Conservation (phyloP, 192 early-diverging fungal species). For the Obelidium mucronatum region DNA sequence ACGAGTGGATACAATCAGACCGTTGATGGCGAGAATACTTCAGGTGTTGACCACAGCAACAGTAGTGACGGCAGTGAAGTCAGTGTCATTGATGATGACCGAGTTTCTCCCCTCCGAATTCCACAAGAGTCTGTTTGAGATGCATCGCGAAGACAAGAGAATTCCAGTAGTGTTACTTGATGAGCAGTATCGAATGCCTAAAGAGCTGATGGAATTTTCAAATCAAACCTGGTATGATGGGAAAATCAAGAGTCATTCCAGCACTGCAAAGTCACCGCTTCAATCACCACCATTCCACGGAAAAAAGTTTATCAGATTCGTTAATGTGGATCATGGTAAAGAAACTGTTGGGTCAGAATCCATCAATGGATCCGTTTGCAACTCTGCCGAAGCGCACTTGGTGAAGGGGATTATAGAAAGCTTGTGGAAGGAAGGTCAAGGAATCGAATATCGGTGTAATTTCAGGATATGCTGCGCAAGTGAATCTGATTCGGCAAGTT, state of each 20-base stretch:
- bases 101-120: too few species aligned
- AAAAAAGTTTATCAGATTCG: neutral
- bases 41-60: too few species aligned
- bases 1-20: neutral
- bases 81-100: too few species aligned
- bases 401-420: neutral
- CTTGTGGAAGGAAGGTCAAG: neutral
- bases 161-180: neutral
- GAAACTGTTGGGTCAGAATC: neutral
- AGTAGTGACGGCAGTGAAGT: too few species aligned
- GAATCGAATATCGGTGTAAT: neutral
- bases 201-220: neutral
- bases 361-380: neutral
- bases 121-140: slow-evolving; percentile 4
- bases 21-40: too few species aligned
- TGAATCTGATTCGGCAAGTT: neutral
- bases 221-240: slow-evolving; percentile 4
- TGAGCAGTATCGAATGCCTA: slow-evolving; percentile 17
- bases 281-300: neutral
- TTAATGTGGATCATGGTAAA: neutral
- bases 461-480: slow-evolving; percentile 8
- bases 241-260: neutral
- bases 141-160: neutral
- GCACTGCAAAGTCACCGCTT: neutral
- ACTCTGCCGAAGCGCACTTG: neutral